These are phyloP conservation scores for Stephanocyclus meneghinianus DNA, from an alignment of 352 stramenopile species.

Conservation along the genomic window DNA sequence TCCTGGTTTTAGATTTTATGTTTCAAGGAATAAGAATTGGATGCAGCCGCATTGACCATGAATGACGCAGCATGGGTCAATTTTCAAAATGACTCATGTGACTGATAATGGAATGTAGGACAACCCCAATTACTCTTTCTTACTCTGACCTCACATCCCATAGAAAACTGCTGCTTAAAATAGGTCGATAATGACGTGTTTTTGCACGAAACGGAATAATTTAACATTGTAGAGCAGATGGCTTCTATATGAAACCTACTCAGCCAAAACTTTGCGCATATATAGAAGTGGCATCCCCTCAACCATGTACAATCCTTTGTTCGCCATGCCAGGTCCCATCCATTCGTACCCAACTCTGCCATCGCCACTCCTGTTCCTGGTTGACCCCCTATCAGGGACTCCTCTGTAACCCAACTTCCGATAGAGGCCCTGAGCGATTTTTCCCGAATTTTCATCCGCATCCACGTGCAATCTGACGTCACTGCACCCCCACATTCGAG, in stretches of 20 bases:
- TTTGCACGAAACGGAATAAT: too few relatives aligned
- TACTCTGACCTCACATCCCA: background rate
- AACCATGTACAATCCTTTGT: constrained; percentile 56
- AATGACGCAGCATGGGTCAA: constrained; percentile 43
- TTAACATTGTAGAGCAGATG: background rate
- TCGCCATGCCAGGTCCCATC: constrained; percentile 50
- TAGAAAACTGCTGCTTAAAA: background rate
- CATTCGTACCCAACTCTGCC: constrained; percentile 37
- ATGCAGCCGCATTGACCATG: constrained; percentile 14
- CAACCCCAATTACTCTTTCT: background rate
- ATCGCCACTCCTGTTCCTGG: background rate
- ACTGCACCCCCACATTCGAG: constrained; percentile 51
- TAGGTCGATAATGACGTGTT: too few relatives aligned
- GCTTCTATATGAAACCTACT: background rate
- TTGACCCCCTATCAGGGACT: constrained; percentile 29
- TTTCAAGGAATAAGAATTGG: background rate
- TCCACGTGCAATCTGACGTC: constrained; percentile 67
- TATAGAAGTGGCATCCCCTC: constrained; percentile 62
- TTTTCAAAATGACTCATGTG: constrained; percentile 5
- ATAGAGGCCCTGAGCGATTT: constrained; percentile 59
- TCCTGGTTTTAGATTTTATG: background rate
- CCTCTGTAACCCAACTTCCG: constrained; percentile 58
- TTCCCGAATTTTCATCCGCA: constrained; percentile 54
- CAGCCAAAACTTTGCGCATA: constrained; percentile 36
- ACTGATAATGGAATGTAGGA: constrained; percentile 21